phyloP scores from a whole-genome alignment of 495 filamentous ascomycete species.

The Barbatosphaeria neglecta region DNA sequence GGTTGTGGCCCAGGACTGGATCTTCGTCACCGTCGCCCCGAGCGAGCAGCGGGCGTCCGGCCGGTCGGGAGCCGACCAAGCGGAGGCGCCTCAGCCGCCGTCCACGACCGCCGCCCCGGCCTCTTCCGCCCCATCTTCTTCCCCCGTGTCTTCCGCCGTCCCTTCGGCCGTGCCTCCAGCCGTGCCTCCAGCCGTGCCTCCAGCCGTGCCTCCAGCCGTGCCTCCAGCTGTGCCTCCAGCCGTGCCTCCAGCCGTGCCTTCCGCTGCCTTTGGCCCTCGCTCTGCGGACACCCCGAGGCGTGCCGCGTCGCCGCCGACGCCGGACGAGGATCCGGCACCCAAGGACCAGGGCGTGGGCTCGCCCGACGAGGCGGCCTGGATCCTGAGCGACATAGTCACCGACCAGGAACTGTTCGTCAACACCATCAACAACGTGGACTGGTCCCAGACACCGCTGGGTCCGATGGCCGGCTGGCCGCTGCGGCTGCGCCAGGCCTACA shows the following conservation, averaged over 20 bases:
- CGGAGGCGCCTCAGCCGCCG: too few species aligned
- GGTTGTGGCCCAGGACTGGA: too few species aligned
- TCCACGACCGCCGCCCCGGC: too few species aligned
- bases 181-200: too few species aligned
- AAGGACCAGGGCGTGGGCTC: neutral
- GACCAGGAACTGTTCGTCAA: constrained; percentile 21
- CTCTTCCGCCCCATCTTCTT: too few species aligned
- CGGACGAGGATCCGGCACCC: neutral
- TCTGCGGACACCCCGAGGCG: neutral
- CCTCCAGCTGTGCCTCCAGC: too few species aligned
- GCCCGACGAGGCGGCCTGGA: neutral
- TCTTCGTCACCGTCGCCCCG: too few species aligned
- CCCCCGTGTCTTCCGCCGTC: too few species aligned
- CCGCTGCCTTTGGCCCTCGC: neutral
- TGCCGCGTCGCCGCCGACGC: neutral
- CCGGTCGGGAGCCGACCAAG: too few species aligned
- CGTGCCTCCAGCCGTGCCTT: neutral
- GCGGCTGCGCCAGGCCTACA: constrained; percentile 46
- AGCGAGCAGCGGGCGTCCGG: too few species aligned
- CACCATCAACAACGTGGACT: constrained; percentile 31
- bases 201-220: too few species aligned
- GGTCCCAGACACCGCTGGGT: constrained; percentile 47
- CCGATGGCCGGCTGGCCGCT: constrained; percentile 46
- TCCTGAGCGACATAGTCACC: neutral
- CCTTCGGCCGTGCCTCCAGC: too few species aligned